A percentile compares a stretch with the other conserved stretches of the same genome.
phyloP scores from a whole-genome alignment of 192 early-diverging fungal genomes.

The Chytriomyces hyalinus region DNA sequence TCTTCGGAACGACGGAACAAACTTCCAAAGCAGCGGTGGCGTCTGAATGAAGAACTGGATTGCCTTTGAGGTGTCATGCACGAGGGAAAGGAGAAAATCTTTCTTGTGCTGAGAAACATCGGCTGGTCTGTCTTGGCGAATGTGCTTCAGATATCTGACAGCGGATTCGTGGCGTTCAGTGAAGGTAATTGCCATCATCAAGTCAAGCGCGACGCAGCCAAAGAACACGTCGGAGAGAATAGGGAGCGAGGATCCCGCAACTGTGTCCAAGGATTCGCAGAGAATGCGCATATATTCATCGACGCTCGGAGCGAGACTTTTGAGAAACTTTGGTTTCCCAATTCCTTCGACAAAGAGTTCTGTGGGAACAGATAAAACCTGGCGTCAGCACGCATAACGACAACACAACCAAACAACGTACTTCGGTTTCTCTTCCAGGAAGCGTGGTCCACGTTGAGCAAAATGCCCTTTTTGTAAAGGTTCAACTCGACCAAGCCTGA shows the following conservation, averaged over 20 bases:
- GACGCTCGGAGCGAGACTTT: constrained; percentile 7
- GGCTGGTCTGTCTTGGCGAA: background rate
- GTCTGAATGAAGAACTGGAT: background rate
- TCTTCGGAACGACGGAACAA: background rate
- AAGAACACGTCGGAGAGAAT: background rate
- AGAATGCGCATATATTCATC: background rate
- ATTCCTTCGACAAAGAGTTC: constrained; percentile 2
- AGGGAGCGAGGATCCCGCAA: background rate
- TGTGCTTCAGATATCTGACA: background rate
- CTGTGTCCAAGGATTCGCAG: background rate
- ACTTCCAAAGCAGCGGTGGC: background rate
- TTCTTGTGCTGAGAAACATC: background rate
- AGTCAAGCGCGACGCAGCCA: constrained; percentile 13
- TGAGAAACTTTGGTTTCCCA: background rate
- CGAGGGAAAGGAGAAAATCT: background rate
- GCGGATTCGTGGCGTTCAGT: background rate
- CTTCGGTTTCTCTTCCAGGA: constrained; percentile 6
- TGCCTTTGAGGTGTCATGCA: background rate
- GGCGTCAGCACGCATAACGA: no score
- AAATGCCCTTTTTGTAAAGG: background rate
- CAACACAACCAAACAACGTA: no score
- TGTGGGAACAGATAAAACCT: no score
- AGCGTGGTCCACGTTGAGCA: background rate
- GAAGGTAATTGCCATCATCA: background rate
- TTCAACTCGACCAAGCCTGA: background rate